Conservation (phyloP, 2,329 filamentous ascomycete genomes). For the Stemphylium beticola region DNA sequence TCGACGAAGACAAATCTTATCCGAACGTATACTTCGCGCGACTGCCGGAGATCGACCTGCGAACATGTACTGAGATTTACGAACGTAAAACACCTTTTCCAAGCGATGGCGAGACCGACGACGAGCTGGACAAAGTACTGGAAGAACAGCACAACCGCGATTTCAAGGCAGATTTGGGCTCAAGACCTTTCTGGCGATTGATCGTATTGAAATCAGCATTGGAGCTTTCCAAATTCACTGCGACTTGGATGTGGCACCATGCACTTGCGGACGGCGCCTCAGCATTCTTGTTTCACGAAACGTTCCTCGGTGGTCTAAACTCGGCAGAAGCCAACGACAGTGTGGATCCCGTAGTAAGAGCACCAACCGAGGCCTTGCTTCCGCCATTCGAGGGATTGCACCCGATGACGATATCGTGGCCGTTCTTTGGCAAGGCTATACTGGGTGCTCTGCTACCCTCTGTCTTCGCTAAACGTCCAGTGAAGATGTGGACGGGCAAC, state of each 20-base stretch:
- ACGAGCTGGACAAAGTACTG: slow-evolving; percentile 52
- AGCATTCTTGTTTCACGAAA: slow-evolving; percentile 54
- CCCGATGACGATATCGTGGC: slow-evolving; percentile 47
- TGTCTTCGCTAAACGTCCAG: slow-evolving; percentile 21
- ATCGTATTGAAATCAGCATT: slow-evolving; percentile 31
- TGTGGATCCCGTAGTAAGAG: slow-evolving; percentile 17
- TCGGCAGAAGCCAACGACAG: neutral
- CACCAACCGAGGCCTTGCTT: slow-evolving; percentile 35
- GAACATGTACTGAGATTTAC: slow-evolving; percentile 43
- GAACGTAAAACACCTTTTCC: slow-evolving; percentile 28
- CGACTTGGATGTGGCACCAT: slow-evolving; percentile 57
- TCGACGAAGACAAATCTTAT: slow-evolving; percentile 49
- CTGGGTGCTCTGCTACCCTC: slow-evolving; percentile 44
- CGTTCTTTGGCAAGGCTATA: slow-evolving; percentile 43
- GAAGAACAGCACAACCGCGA: slow-evolving; percentile 51
- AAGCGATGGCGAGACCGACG: slow-evolving; percentile 39
- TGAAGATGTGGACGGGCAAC: slow-evolving; percentile 34
- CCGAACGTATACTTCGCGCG: slow-evolving; percentile 53
- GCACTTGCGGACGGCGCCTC: slow-evolving; percentile 56
- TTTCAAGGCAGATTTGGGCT: slow-evolving; percentile 40
- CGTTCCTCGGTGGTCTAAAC: slow-evolving; percentile 49
- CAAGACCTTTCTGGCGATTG: slow-evolving; percentile 54
- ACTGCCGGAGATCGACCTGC: slow-evolving; percentile 52
- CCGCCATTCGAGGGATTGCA: slow-evolving; percentile 53
- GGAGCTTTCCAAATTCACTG: slow-evolving; percentile 46